Conservation (phyloP, 2,329 filamentous ascomycete species). For the Gaeumannomyces sp. region DNA sequence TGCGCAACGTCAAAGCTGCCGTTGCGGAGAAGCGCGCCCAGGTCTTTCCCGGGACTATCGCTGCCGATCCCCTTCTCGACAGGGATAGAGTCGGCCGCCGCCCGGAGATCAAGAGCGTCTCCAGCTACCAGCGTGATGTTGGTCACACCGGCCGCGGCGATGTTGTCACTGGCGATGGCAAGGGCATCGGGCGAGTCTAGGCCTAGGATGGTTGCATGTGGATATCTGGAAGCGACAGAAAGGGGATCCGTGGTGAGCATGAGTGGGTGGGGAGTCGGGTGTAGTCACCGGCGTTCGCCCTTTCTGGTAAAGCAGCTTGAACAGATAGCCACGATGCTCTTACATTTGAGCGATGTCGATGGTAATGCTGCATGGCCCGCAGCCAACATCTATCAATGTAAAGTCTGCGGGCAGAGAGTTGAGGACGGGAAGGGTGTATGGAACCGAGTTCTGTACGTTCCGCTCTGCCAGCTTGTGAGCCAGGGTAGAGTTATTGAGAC, state of each 20-base stretch:
- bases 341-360: constrained; percentile 8
- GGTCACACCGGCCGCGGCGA: constrained; percentile 26
- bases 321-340: too few species aligned
- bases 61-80: background rate
- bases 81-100: background rate
- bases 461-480: constrained; percentile 1
- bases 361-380: constrained; percentile 11
- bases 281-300: too few species aligned
- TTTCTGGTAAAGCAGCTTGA: background rate
- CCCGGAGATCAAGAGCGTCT: constrained; percentile 16
- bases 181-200: constrained; percentile 27
- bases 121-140: constrained; percentile 23
- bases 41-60: background rate
- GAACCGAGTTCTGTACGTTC: constrained; percentile 4
- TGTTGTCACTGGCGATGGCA: constrained; percentile 14
- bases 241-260: background rate
- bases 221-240: background rate
- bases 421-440: constrained; percentile 6
- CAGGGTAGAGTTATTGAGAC: background rate
- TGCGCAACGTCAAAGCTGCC: constrained; percentile 51
- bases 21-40: background rate
- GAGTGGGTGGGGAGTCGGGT: background rate
- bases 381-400: constrained; percentile 10
- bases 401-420: constrained; percentile 7
- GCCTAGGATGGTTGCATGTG: constrained; percentile 13